Evolutionary conservation across 1,139 yeast genomes (phyloP).

Genomic region (Arxiozyma heterogenica): DNA sequence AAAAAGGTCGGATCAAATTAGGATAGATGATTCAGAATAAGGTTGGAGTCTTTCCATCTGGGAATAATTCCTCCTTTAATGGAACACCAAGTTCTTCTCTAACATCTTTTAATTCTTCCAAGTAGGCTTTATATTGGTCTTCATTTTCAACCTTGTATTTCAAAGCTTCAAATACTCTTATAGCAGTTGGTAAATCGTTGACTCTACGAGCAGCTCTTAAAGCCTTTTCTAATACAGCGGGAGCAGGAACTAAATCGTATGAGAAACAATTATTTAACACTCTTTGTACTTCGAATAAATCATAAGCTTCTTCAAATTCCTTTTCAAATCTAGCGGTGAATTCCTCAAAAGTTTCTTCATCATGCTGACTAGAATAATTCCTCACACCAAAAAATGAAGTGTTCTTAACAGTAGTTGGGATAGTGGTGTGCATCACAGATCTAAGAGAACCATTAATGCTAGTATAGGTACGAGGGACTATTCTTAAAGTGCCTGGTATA

Average conservation of each 20-base stretch:
- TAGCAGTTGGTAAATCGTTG: conserved; percentile 97
- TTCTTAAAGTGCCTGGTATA: background rate
- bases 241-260: conserved; percentile 97
- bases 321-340: conserved; percentile 89
- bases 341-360: conserved; percentile 88
- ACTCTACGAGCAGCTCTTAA: conserved; percentile 98
- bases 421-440: background rate
- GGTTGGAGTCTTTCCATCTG: conserved; percentile 3
- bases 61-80: conserved; percentile 81
- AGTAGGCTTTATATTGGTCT: conserved; percentile 89
- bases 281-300: conserved; percentile 91
- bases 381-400: conserved; percentile 5
- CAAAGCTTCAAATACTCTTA: conserved; percentile 90
- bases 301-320: conserved; percentile 97
- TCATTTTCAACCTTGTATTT: conserved; percentile 92
- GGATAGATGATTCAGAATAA: conserved; percentile 14
- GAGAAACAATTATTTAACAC: conserved; percentile 95
- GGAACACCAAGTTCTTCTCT: conserved; percentile 92
- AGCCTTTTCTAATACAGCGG: conserved; percentile 91
- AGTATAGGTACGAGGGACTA: background rate
- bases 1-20: too few species aligned
- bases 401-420: background rate
- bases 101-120: conserved; percentile 85
- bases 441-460: background rate
- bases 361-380: conserved; percentile 39